Base-by-base conservation (phyloP, 768 basidiomycete species). In the Leccinum longicurvipes region DNA sequence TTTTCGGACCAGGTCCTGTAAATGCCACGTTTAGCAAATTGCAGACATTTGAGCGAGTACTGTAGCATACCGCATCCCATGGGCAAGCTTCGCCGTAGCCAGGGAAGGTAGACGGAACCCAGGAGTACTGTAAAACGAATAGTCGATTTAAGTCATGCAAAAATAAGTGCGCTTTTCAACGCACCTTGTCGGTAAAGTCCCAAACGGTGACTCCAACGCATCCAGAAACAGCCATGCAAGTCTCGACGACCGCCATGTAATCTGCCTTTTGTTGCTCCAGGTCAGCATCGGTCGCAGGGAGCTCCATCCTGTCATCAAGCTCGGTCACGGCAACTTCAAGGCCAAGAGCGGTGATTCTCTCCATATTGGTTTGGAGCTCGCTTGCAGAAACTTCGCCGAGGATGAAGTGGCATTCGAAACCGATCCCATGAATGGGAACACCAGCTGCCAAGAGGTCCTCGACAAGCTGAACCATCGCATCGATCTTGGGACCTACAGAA, bases 281-380 rank as follows among this genome's bases (percentile, higher is more conserved):
- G 31, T 78, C 70, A 1, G 77, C 78, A 8, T 67, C 59, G 3
- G 82, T 82, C 12, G 72, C 76, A 14, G 84, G 84, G 11, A 58
- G 61, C 8, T 74, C 75, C 75, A 85, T 83, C 48, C 85, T 76
- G 61, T 82, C 82, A 63, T 87, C 85, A 47, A 87, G 77, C 64
- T 86, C 86, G 3, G 86, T 87, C 60, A 86, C 79, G 10, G 84
- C 85, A 24, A 86, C 81, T 60, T 87, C 85, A 42, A 87, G 72
- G 4, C 86, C 84, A 25, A 86, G 78, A 11, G 77, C 77, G 12
- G 80, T 77, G 64, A 87, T 80, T 49, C 77, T 73, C 57, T 77
- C 64, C 53, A 85, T 70, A 56, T 81, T 80, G 3, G 74, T 66
- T 53, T 78, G 72, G 48, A 87, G 66, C 11, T 71, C 55, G n/a